phyloP scores from a whole-genome alignment of 805 yeast genomes.

The Wickerhamiella vanderwaltii region DNA sequence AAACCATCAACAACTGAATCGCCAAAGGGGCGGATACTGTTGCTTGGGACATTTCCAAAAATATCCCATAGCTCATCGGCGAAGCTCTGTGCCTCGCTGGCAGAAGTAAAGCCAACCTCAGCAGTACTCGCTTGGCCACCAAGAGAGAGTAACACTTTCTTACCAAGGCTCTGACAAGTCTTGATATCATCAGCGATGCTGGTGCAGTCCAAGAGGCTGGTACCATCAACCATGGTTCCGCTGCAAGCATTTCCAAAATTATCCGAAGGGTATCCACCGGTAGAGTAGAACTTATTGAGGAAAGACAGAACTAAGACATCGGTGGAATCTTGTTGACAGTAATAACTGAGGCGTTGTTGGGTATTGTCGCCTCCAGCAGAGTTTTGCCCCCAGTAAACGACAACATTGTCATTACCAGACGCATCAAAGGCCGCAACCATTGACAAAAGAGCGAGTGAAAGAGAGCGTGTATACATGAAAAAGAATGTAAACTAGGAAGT shows the following conservation, averaged over 20 bases:
- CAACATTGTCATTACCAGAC: slow-evolving; percentile 43
- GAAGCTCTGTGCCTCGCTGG: slow-evolving; percentile 37
- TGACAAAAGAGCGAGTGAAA: slow-evolving; percentile 8
- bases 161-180: slow-evolving; percentile 62
- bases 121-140: slow-evolving; percentile 41
- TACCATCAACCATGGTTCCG: slow-evolving; percentile 23
- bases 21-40: slow-evolving; percentile 35
- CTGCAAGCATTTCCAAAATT: slow-evolving; percentile 48
- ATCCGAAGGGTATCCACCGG: slow-evolving; percentile 28
- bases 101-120: slow-evolving; percentile 37
- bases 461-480: background rate
- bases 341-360: slow-evolving; percentile 36
- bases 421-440: slow-evolving; percentile 12
- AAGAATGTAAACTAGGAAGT: background rate
- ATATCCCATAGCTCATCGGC: slow-evolving; percentile 34
- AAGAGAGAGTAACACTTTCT: slow-evolving; percentile 58
- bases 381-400: slow-evolving; percentile 79
- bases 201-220: slow-evolving; percentile 35
- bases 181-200: slow-evolving; percentile 46
- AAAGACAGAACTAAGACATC: slow-evolving; percentile 62
- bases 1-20: slow-evolving; percentile 54
- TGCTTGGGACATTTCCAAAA: slow-evolving; percentile 35
- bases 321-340: slow-evolving; percentile 55
- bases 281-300: slow-evolving; percentile 42
- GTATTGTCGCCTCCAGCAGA: slow-evolving; percentile 39